A percentile compares a stretch with the other conserved stretches of the same genome.
These are phyloP conservation scores for Blastobotrys attinorum DNA, from an alignment of 805 yeast species.

Conservation along the genomic window DNA sequence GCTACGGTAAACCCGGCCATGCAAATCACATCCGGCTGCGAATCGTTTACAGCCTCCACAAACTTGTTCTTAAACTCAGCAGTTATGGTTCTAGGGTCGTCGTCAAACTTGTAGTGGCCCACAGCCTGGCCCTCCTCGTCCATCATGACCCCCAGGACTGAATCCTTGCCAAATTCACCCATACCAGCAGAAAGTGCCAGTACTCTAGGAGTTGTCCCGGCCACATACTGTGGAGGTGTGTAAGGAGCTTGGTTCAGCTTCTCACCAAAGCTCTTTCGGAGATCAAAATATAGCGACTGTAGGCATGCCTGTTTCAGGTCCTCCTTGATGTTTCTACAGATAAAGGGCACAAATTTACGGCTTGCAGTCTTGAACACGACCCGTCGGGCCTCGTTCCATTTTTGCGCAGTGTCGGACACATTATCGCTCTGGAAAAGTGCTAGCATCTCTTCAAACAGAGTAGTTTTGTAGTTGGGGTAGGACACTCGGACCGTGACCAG, in stretches of 20 bases:
- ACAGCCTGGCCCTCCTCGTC: conserved; percentile 75
- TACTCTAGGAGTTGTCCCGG: conserved; percentile 80
- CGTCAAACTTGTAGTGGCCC: conserved; percentile 59
- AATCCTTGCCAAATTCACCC: conserved; percentile 74
- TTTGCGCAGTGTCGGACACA: conserved; percentile 57
- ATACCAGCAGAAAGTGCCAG: conserved; percentile 79
- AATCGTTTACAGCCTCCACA: conserved; percentile 47
- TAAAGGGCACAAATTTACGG: conserved; percentile 55
- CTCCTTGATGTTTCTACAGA: conserved; percentile 73
- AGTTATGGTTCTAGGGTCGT: conserved; percentile 47
- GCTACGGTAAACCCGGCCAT: conserved; percentile 80
- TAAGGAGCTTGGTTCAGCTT: conserved; percentile 91
- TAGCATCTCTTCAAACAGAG: conserved; percentile 33
- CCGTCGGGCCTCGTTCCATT: conserved; percentile 77
- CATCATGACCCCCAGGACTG: conserved; percentile 72
- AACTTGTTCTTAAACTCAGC: conserved; percentile 61
- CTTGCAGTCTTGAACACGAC: conserved; percentile 59
- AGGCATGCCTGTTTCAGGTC: conserved; percentile 71
- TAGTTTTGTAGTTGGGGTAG: conserved; percentile 37
- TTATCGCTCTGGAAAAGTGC: conserved; percentile 34
- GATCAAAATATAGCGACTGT: conserved; percentile 54
- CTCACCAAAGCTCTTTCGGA: conserved; percentile 60
- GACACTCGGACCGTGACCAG: conserved; percentile 57
- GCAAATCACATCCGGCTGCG: conserved; percentile 84
- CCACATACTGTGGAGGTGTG: conserved; percentile 67